A percentile compares a stretch with the other conserved stretches of the same genome.
Evolutionary conservation across 768 basidiomycete species (phyloP).

Genomic region (Russula sp.): DNA sequence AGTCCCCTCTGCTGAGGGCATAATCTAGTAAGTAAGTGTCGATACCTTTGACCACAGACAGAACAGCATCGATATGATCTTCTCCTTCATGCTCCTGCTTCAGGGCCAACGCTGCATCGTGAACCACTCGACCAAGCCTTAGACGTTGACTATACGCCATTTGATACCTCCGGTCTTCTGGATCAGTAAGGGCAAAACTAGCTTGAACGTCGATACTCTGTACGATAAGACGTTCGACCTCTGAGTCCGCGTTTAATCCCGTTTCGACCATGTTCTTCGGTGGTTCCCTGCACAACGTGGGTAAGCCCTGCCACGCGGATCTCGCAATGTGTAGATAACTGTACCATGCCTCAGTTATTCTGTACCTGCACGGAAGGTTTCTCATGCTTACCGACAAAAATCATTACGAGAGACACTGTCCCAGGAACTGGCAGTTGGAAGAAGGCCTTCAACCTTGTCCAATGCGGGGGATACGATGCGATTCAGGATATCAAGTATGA

Average conservation of each 20-base stretch:
- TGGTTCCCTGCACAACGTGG: conserved; percentile 59
- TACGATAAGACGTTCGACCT: conserved; percentile 66
- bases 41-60: conserved; percentile 63
- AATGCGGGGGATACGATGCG: conserved; percentile 60
- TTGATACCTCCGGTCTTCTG: conserved; percentile 69
- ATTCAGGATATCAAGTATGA: conserved; percentile 74
- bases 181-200: conserved; percentile 69
- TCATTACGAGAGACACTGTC: conserved; percentile 66
- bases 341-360: conserved; percentile 8
- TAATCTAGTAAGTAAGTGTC: conserved; percentile 73
- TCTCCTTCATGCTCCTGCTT: conserved; percentile 59
- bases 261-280: conserved; percentile 51
- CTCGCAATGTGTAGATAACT: conserved; percentile 67
- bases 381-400: conserved; percentile 65
- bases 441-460: conserved; percentile 57
- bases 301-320: conserved; percentile 72
- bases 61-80: conserved; percentile 83
- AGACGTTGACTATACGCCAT: conserved; percentile 49
- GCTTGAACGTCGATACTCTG: conserved; percentile 61
- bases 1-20: conserved; percentile 53
- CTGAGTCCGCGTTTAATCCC: conserved; percentile 54
- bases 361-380: neutral
- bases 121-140: conserved; percentile 62
- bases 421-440: conserved; percentile 53
- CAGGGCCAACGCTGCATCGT: conserved; percentile 59